Percentiles rank a stretch among this genome's conserved stretches.
phyloP scores from a whole-genome alignment of 805 yeast species.

The Candida orba region DNA sequence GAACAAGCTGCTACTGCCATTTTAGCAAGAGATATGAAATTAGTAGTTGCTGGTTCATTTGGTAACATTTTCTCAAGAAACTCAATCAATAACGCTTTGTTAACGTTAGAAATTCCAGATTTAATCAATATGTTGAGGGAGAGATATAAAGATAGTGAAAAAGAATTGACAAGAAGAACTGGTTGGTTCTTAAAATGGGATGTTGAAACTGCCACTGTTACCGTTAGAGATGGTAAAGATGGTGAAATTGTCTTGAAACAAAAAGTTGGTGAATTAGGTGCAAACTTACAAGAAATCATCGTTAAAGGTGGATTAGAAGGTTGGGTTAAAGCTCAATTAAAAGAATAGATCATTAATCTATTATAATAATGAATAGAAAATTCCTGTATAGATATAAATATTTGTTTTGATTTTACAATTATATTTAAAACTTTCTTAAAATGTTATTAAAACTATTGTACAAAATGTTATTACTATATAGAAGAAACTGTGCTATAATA shows the following conservation, averaged over 20 bases:
- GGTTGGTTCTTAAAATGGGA: constrained; percentile 94
- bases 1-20: constrained; percentile 99
- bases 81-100: constrained; percentile 90
- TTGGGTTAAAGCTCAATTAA: constrained; percentile 82
- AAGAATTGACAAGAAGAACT: constrained; percentile 87
- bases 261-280: constrained; percentile 93
- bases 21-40: constrained; percentile 84
- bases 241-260: constrained; percentile 61
- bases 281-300: constrained; percentile 92
- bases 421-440: neutral
- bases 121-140: constrained; percentile 72
- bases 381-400: neutral
- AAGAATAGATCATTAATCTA: neutral
- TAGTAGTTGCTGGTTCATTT: constrained; percentile 95
- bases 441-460: constrained; percentile 2
- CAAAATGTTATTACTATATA: neutral
- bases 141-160: constrained; percentile 43
- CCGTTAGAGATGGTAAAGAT: constrained; percentile 57
- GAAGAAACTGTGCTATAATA: neutral
- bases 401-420: neutral
- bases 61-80: constrained; percentile 96
- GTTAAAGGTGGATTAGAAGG: constrained; percentile 97
- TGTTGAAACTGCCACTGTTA: constrained; percentile 75
- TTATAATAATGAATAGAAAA: too few relatives aligned
- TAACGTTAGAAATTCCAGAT: constrained; percentile 90